Percentiles rank a stretch among this genome's conserved stretches.
Evolutionary conservation across 108 stramenopile species (phyloP).

Genomic region (Nannochloropsis gaditana): DNA sequence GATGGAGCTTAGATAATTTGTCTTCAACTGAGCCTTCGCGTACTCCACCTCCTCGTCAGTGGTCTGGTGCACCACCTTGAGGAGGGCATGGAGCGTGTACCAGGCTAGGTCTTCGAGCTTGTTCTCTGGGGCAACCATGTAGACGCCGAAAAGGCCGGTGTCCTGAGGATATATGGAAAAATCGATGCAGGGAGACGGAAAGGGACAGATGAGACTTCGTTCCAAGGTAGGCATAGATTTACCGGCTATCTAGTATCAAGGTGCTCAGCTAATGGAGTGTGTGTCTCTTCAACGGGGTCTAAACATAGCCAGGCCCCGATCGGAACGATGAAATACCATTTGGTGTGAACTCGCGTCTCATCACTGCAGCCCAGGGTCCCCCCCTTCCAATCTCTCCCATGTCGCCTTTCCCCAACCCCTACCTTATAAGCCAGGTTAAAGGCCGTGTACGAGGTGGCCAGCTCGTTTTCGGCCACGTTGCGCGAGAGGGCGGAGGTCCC

Average conservation of each 20-base stretch:
- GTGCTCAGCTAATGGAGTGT: conserved; percentile 2
- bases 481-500: conserved; percentile 75
- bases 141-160: conserved; percentile 94
- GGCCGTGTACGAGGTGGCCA: conserved; percentile 77
- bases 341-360: not conserved
- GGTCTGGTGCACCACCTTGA: conserved; percentile 71
- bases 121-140: conserved; percentile 79
- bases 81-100: conserved; percentile 77
- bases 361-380: not conserved
- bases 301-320: not conserved
- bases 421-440: conserved; percentile 94
- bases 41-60: conserved; percentile 86
- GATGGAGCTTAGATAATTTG: conserved; percentile 68
- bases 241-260: not conserved
- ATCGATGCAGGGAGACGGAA: not conserved
- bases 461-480: conserved; percentile 78
- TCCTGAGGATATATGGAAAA: conserved; percentile 59
- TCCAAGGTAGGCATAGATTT: not conserved
- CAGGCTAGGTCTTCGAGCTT: conserved; percentile 76
- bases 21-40: conserved; percentile 89
- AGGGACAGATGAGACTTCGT: not conserved
- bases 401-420: not conserved
- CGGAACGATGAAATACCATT: conserved; percentile 20
- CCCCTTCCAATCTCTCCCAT: not conserved
- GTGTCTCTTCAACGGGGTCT: not conserved